phyloP scores from a whole-genome alignment of 225 moss, liverwort and hornwort species.

The Physcomitrellopsis africana region DNA sequence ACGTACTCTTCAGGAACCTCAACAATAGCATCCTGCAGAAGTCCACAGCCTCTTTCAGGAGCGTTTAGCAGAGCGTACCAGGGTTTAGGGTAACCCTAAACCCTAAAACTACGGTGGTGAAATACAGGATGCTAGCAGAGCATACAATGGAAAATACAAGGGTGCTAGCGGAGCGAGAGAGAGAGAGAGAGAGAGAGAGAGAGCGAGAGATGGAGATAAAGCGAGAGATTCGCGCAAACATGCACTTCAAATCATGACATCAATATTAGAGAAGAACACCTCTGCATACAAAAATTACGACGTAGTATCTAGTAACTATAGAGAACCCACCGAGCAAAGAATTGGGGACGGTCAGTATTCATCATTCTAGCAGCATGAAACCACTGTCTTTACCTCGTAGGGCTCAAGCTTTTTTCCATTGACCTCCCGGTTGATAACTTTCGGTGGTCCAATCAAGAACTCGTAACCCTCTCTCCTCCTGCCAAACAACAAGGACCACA shows the following conservation, averaged over 20 bases:
- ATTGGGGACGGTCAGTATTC: neutral
- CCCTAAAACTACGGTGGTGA: no score
- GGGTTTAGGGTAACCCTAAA: no score
- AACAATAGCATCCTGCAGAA: slow-evolving; percentile 84
- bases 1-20: slow-evolving; percentile 95
- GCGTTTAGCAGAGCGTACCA: no score
- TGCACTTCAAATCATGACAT: neutral
- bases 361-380: neutral
- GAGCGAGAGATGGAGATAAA: no score
- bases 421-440: slow-evolving; percentile 80
- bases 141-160: no score
- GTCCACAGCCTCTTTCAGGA: neutral
- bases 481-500: slow-evolving; percentile 20
- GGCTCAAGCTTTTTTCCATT: slow-evolving; percentile 87
- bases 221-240: no score
- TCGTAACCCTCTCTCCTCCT: slow-evolving; percentile 99
- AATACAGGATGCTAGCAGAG: no score
- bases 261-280: neutral
- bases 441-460: slow-evolving; percentile 95
- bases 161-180: no score
- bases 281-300: neutral
- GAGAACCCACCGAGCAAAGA: neutral
- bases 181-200: no score
- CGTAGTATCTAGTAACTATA: neutral
- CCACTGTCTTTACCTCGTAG: slow-evolving; percentile 63